phyloP scores from a whole-genome alignment of 352 stramenopile species.

The Globisporangium nodosum region DNA sequence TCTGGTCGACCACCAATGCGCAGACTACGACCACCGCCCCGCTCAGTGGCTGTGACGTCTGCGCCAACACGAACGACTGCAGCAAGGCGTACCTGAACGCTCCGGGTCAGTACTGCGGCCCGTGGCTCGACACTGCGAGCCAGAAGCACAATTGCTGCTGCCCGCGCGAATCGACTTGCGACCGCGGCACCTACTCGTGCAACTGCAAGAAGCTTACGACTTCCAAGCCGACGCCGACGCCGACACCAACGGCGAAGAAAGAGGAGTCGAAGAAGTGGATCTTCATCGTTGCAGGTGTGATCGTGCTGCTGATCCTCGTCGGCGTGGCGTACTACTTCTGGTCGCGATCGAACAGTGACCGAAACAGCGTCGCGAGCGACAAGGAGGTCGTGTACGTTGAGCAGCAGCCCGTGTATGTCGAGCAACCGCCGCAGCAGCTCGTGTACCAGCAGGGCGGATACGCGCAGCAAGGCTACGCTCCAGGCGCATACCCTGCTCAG shows the following conservation, averaged over 20 bases:
- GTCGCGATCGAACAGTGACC: conserved; percentile 29
- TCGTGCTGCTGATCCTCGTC: conserved; percentile 30
- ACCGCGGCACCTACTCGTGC: conserved; percentile 38
- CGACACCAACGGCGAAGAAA: conserved; percentile 24
- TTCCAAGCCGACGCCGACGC: conserved; percentile 23
- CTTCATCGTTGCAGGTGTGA: conserved; percentile 27
- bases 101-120: conserved; percentile 43
- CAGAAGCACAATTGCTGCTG: conserved; percentile 53
- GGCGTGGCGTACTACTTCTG: conserved; percentile 26
- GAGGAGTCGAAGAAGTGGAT: conserved; percentile 20
- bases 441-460: conserved; percentile 32
- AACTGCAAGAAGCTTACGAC: conserved; percentile 23
- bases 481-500: conserved; percentile 25
- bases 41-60: conserved; percentile 38
- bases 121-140: conserved; percentile 34
- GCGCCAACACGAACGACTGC: conserved; percentile 40
- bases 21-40: conserved; percentile 7
- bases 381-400: conserved; percentile 29
- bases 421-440: conserved; percentile 22
- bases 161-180: conserved; percentile 26
- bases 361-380: conserved; percentile 15
- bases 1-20: conserved; percentile 7
- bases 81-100: conserved; percentile 36
- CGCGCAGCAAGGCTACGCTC: conserved; percentile 30
- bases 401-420: conserved; percentile 22